A percentile compares a stretch with the other conserved stretches of the same genome.
These are phyloP conservation scores for Basipetospora chlamydospora DNA, from an alignment of 2,329 filamentous ascomycete species.

Conservation along the genomic window DNA sequence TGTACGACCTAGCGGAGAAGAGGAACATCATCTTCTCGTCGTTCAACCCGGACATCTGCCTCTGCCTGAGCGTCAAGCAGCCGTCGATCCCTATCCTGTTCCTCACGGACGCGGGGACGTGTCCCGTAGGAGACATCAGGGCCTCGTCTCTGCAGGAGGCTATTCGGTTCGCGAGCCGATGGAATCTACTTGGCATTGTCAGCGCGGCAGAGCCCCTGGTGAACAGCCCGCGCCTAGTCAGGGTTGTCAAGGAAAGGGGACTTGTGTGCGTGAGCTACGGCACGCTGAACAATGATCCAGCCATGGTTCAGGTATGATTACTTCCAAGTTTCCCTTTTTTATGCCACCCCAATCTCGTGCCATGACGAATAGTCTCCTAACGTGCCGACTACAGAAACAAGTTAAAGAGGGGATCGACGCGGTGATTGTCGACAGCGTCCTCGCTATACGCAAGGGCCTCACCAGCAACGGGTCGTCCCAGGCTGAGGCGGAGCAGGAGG, in stretches of 20 bases:
- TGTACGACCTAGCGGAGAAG: constrained; percentile 69
- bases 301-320: constrained; percentile 71
- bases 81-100: constrained; percentile 93
- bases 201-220: constrained; percentile 79
- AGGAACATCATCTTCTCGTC: constrained; percentile 95
- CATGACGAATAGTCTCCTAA: constrained; percentile 9
- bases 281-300: constrained; percentile 72
- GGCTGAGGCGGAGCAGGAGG: background rate
- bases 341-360: background rate
- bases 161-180: constrained; percentile 82
- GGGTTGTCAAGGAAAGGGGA: constrained; percentile 85
- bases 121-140: constrained; percentile 70
- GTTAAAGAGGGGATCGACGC: constrained; percentile 93
- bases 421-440: constrained; percentile 89
- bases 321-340: background rate
- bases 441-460: constrained; percentile 82
- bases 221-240: constrained; percentile 74
- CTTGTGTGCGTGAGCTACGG: constrained; percentile 93
- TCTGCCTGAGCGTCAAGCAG: constrained; percentile 91
- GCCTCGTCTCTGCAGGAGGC: constrained; percentile 90
- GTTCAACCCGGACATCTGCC: constrained; percentile 94
- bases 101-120: constrained; percentile 77
- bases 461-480: constrained; percentile 31
- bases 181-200: constrained; percentile 90
- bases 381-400: constrained; percentile 67